A percentile compares a stretch with the other conserved stretches of the same genome.
These are phyloP conservation scores for Annulohypoxylon moriforme DNA, from an alignment of 495 filamentous ascomycete species.

Conservation along the genomic window DNA sequence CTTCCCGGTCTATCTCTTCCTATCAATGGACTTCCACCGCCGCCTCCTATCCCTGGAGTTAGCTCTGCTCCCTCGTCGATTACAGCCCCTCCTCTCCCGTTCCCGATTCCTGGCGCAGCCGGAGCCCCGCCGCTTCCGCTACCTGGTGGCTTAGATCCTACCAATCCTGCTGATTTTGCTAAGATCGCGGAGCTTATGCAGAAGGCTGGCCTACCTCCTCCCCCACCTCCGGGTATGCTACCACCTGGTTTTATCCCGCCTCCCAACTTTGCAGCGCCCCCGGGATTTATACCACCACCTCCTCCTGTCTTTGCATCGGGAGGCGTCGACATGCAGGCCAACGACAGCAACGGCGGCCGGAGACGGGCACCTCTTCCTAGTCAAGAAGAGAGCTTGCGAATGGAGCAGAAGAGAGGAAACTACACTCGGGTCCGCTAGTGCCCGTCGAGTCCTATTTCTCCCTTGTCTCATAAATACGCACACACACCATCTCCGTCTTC, in stretches of 20 bases:
- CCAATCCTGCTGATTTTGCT: constrained; percentile 72
- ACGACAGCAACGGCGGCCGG: constrained; percentile 45
- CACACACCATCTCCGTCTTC: not conserved
- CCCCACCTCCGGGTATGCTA: constrained; percentile 57
- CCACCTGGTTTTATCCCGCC: constrained; percentile 64
- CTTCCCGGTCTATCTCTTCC: constrained; percentile 63
- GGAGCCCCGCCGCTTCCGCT: constrained; percentile 62
- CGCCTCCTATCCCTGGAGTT: constrained; percentile 58
- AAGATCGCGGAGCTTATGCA: constrained; percentile 73
- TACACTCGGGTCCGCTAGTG: constrained; percentile 65
- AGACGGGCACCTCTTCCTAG: constrained; percentile 78
- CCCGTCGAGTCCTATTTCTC: not conserved
- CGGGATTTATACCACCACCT: constrained; percentile 55
- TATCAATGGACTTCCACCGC: constrained; percentile 46
- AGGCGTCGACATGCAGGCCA: constrained; percentile 42
- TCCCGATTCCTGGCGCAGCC: constrained; percentile 57
- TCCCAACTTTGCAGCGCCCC: constrained; percentile 62
- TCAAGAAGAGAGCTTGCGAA: constrained; percentile 81
- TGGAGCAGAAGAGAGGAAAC: constrained; percentile 76
- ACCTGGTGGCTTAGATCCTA: constrained; percentile 63
- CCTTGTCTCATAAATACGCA: not conserved
- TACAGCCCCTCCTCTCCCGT: constrained; percentile 48
- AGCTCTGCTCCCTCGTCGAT: constrained; percentile 56
- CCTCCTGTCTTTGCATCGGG: constrained; percentile 48
- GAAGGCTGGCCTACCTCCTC: constrained; percentile 62